Evolutionary conservation across 2,329 filamentous ascomycete genomes (phyloP).

Genomic region (Arthroderma sp.): DNA sequence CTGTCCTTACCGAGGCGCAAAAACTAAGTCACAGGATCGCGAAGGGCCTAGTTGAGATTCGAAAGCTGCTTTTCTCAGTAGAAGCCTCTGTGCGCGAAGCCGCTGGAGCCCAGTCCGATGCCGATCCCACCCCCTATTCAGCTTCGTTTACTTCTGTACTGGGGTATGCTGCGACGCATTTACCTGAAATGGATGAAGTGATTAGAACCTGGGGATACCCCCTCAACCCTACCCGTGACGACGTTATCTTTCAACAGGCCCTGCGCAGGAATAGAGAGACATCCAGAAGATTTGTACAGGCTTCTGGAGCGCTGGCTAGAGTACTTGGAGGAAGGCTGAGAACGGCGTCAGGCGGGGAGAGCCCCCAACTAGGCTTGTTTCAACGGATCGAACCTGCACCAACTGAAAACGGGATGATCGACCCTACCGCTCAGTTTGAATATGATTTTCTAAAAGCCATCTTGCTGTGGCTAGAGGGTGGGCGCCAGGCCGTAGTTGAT

Average conservation of each 20-base stretch:
- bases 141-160: conserved; percentile 30
- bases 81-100: conserved; percentile 22
- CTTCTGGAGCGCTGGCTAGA: conserved; percentile 44
- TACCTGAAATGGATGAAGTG: conserved; percentile 45
- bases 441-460: conserved; percentile 55
- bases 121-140: conserved; percentile 21
- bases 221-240: conserved; percentile 39
- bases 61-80: conserved; percentile 44
- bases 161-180: conserved; percentile 32
- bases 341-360: conserved; percentile 27
- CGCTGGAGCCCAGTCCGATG: conserved; percentile 14
- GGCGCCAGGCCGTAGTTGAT: conserved; percentile 40
- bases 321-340: conserved; percentile 42
- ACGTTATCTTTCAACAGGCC: conserved; percentile 42
- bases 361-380: conserved; percentile 33
- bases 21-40: conserved; percentile 43
- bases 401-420: conserved; percentile 28
- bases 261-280: conserved; percentile 44
- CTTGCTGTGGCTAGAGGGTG: conserved; percentile 49
- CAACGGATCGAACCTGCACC: conserved; percentile 36
- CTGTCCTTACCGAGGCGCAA: conserved; percentile 40
- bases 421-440: conserved; percentile 40
- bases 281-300: conserved; percentile 49
- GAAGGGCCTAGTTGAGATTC: conserved; percentile 40
- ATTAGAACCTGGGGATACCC: conserved; percentile 47